These are phyloP conservation scores for Microbotryomycetes sp. DNA, from an alignment of 1,284 basidiomycete species.

Conservation along the genomic window DNA sequence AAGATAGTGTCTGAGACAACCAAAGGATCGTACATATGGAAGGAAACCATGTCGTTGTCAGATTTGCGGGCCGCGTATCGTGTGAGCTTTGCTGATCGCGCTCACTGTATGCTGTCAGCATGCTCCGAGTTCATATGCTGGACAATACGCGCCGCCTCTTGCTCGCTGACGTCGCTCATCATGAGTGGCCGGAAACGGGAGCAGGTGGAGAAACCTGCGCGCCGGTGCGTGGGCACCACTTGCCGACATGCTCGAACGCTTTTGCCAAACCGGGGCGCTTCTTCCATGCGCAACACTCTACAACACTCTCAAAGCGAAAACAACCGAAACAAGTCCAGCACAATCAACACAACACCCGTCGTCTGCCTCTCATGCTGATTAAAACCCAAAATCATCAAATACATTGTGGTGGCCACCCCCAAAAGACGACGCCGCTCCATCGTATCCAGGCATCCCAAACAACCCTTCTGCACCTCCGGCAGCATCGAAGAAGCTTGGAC, in stretches of 20 bases:
- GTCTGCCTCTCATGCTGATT: too few relatives aligned
- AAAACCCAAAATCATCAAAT: background rate
- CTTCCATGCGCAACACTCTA: too few relatives aligned
- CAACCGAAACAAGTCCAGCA: too few relatives aligned
- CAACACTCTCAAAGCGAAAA: too few relatives aligned
- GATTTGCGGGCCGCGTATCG: too few relatives aligned
- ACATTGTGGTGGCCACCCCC: background rate
- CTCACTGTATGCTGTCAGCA: background rate
- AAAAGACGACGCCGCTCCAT: background rate
- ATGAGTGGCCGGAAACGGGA: background rate
- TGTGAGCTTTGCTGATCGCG: background rate
- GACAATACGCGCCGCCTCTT: background rate
- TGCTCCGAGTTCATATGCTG: background rate
- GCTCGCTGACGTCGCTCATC: background rate
- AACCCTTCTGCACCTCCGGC: background rate
- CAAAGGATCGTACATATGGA: background rate
- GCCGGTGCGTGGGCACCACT: background rate
- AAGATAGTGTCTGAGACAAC: conserved; percentile 13
- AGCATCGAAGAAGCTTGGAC: conserved; percentile 2
- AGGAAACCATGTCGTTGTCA: background rate
- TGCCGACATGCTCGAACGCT: background rate
- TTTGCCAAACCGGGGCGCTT: too few relatives aligned
- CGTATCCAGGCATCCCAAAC: background rate
- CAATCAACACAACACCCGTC: too few relatives aligned
- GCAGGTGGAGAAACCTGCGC: too few relatives aligned